phyloP scores from a whole-genome alignment of 1,284 basidiomycete species.

The Tranzscheliella williamsii region DNA sequence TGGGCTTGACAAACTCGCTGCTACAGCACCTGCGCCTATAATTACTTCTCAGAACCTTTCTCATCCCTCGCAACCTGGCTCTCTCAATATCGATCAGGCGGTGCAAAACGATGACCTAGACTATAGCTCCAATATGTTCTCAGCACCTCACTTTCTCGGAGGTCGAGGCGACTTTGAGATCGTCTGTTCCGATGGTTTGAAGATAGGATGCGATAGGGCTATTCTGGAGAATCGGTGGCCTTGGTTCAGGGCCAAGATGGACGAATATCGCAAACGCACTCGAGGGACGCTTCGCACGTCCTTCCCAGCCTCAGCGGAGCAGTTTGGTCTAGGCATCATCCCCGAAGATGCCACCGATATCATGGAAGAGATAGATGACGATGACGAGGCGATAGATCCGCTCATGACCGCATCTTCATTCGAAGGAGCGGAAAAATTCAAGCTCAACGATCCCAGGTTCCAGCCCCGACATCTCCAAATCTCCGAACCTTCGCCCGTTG shows the following conservation, averaged over 20 bases:
- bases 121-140: background rate
- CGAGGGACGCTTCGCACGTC: constrained; percentile 26
- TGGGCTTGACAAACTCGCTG: constrained; percentile 46
- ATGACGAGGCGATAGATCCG: constrained; percentile 24
- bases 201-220: constrained; percentile 77
- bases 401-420: constrained; percentile 5
- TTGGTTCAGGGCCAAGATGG: constrained; percentile 79
- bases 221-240: constrained; percentile 85
- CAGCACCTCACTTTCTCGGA: constrained; percentile 9
- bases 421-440: constrained; percentile 14
- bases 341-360: constrained; percentile 37
- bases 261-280: constrained; percentile 42
- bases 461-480: constrained; percentile 77
- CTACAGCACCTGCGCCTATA: constrained; percentile 31
- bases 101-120: background rate
- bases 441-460: constrained; percentile 70
- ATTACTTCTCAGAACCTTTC: constrained; percentile 14
- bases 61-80: background rate
- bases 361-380: constrained; percentile 29
- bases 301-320: constrained; percentile 12
- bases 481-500: constrained; percentile 85
- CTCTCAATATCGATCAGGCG: background rate
- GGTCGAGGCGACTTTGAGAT: constrained; percentile 76
- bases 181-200: constrained; percentile 83
- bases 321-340: constrained; percentile 20